These are phyloP conservation scores for Leishmania arabica DNA, from an alignment of 208 protist genomes.

Conservation along the genomic window DNA sequence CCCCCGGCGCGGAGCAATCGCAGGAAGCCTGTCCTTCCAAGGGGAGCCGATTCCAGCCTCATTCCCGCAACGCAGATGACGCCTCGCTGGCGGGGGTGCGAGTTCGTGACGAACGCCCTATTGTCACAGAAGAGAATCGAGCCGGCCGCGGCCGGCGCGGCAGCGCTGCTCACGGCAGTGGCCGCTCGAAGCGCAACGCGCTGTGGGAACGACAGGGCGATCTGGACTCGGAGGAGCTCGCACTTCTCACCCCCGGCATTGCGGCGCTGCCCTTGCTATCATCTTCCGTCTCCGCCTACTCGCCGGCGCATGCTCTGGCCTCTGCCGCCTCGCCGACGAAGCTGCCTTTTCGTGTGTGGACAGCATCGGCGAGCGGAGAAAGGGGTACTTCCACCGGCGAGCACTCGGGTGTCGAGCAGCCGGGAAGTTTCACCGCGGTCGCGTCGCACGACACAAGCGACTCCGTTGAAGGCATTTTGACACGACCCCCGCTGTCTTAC, in stretches of 20 bases:
- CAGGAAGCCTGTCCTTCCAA: background rate
- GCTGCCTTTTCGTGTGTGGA: background rate
- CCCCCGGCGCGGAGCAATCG: background rate
- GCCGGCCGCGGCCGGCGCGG: background rate
- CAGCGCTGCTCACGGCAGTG: background rate
- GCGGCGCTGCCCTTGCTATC: background rate
- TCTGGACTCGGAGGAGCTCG: constrained; percentile 21
- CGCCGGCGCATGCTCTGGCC: background rate
- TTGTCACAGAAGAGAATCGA: background rate
- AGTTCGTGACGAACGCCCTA: background rate
- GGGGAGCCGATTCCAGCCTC: background rate
- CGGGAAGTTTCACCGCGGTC: background rate
- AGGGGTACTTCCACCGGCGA: background rate
- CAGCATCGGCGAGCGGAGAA: background rate
- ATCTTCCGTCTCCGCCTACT: background rate
- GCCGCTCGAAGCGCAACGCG: constrained; percentile 2
- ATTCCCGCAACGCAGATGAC: background rate
- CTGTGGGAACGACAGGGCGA: constrained; percentile 34
- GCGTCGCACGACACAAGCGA: too few species aligned
- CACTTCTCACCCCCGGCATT: background rate
- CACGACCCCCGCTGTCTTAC: constrained; percentile 13
- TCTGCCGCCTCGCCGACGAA: background rate
- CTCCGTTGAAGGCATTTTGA: background rate
- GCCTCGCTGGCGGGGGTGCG: background rate
- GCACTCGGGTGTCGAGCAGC: background rate